Evolutionary conservation across 208 protist species (phyloP).

Genomic region (Acanthamoeba divionensis): DNA sequence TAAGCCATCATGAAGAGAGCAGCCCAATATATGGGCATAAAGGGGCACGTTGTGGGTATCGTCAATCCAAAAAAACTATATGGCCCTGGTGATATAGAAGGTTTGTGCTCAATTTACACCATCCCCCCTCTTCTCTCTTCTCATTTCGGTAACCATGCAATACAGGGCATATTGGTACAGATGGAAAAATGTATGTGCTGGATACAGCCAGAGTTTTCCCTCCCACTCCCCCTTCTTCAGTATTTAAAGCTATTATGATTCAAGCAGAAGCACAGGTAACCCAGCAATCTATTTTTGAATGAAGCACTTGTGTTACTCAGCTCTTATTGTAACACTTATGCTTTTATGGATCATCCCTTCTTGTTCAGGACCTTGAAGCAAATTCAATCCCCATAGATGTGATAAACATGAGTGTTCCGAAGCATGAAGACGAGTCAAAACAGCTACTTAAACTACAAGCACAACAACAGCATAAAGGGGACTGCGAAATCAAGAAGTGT

Average conservation of each 20-base stretch:
- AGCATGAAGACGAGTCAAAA: slow-evolving; percentile 14
- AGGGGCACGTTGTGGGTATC: slow-evolving; percentile 21
- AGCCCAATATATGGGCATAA: slow-evolving; percentile 26
- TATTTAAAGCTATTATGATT: not conserved
- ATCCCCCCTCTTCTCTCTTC: not conserved
- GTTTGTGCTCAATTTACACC: not conserved
- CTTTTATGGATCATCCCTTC: not conserved
- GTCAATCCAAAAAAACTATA: slow-evolving; percentile 9
- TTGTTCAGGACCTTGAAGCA: not conserved
- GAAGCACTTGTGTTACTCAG: not conserved
- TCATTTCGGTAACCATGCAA: not conserved
- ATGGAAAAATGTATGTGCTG: not conserved
- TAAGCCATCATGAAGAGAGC: slow-evolving; percentile 37
- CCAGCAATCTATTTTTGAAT: not conserved
- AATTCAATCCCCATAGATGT: not conserved
- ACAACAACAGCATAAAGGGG: not conserved
- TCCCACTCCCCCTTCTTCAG: not conserved
- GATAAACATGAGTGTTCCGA: not conserved
- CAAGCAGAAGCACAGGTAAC: not conserved
- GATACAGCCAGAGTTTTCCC: slow-evolving; percentile 14
- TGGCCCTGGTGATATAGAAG: slow-evolving; percentile 32
- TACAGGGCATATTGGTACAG: slow-evolving; percentile 7
- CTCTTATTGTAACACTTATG: too few species aligned
- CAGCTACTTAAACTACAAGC: not conserved
- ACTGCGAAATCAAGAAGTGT: not conserved